Evolutionary conservation across 2,329 filamentous ascomycete genomes (phyloP), one percentile per base, ranked within the genome.

Genomic region (Colletotrichum tropicale): DNA sequence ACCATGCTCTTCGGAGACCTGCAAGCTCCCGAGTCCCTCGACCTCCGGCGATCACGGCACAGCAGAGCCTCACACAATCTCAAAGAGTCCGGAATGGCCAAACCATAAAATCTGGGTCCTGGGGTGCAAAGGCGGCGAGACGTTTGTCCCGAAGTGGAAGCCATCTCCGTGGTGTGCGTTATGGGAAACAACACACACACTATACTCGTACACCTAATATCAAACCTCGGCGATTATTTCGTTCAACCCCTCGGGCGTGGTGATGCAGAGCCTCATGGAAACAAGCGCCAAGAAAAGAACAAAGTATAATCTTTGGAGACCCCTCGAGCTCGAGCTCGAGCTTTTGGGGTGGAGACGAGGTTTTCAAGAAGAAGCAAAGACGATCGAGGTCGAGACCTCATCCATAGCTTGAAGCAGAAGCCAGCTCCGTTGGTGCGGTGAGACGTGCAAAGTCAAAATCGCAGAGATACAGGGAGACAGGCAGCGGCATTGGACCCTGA

Each of bases 131-230:
- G 70, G 55, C 73, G 70, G 70, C 73, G 58, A 72, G 26, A 18
- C 16, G 21, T 32, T 65, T 75, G 43, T 18, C 73, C 58, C 21
- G 58, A 73, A 73, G 16, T 36, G 64, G 73, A 48, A 73, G 64
- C 60, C 70, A 73, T 66, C 64, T 75, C 73, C 73, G 73, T 73
- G 64, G 70, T 64, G 73, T 73, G 64, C 28, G 55, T 48, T 52
- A 8, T 28, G 24, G 43, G 38, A 36, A 64, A 26, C 18, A 28
- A 69, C 21, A 6, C 61, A 36, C 32, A 34, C 48, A 12, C 21
- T 30, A 21, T 61, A 30, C 28, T n/a, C 28, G 58, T 61, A 30
- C 16, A 30, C 5, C 28, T 61, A 6, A n/a, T 30, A 21, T 28
- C 55, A 72, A 30, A 38, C 55, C 55, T 75, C 62, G 15, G n/a